These are phyloP conservation scores for Fusarium oligoseptatum DNA, from an alignment of 2,329 filamentous ascomycete genomes.

Conservation along the genomic window DNA sequence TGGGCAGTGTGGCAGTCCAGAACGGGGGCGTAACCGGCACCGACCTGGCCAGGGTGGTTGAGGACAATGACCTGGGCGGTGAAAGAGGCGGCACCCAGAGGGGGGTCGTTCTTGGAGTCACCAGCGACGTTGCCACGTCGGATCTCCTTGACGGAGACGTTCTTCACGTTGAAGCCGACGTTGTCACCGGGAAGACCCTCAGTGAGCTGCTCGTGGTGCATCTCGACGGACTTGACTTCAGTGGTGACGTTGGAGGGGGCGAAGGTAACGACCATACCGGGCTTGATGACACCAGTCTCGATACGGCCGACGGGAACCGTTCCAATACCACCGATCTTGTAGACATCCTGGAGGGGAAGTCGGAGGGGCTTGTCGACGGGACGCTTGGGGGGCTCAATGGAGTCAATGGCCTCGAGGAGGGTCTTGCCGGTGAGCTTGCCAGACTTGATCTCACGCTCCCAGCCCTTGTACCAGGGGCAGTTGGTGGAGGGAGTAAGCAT, in stretches of 20 bases:
- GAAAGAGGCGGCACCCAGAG: constrained; percentile 90
- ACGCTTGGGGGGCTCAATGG: constrained; percentile 92
- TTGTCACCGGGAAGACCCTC: constrained; percentile 99
- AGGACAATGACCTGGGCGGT: constrained; percentile 99
- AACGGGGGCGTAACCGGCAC: constrained; percentile 98
- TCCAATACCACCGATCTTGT: constrained; percentile 99
- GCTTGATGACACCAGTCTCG: constrained; percentile 97
- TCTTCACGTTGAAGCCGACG: constrained; percentile 99
- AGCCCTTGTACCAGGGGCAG: constrained; percentile 99
- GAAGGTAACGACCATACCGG: constrained; percentile 96
- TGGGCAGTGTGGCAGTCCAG: constrained; percentile 99
- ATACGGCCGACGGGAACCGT: constrained; percentile 99
- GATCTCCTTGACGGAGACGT: constrained; percentile 99
- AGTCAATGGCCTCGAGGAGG: constrained; percentile 98
- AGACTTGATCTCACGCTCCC: constrained; percentile 96
- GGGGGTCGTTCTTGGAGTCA: constrained; percentile 99
- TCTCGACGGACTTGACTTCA: constrained; percentile 99
- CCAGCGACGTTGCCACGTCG: constrained; percentile 99
- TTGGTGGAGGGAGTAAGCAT: constrained; percentile 92
- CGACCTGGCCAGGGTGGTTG: constrained; percentile 99
- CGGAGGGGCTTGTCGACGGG: constrained; percentile 99
- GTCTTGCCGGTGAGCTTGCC: constrained; percentile 93
- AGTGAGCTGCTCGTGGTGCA: constrained; percentile 99
- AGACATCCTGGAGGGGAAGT: constrained; percentile 99
- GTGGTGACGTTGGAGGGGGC: constrained; percentile 99